phyloP scores from a whole-genome alignment of 345 rosid genomes.

The Fremontodendron californicum region DNA sequence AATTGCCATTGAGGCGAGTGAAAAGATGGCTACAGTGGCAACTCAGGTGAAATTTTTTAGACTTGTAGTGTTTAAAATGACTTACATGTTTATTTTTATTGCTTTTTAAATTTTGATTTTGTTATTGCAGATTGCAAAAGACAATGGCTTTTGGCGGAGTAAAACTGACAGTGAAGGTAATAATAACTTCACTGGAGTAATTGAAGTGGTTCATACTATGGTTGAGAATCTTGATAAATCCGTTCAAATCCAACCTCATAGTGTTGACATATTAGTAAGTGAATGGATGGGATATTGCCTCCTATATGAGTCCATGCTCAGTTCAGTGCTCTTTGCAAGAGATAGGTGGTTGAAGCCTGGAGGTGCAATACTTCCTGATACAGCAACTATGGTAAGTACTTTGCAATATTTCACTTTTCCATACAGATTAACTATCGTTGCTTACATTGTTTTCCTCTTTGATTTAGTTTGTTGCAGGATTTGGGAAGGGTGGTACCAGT shows the following conservation, averaged over 20 bases:
- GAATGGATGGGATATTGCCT: constrained; percentile 99
- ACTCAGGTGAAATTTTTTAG: constrained; percentile 53
- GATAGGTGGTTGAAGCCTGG: constrained; percentile 98
- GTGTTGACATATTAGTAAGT: constrained; percentile 74
- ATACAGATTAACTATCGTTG: neutral
- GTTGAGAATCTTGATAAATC: constrained; percentile 70
- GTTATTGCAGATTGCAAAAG: constrained; percentile 66
- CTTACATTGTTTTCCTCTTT: constrained; percentile 10
- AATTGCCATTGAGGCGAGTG: constrained; percentile 86
- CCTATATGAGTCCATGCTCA: constrained; percentile 89
- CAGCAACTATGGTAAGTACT: constrained; percentile 75
- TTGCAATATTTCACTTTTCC: neutral
- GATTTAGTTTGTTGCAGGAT: constrained; percentile 76
- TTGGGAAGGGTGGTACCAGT: constrained; percentile 87
- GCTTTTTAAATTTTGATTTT: neutral
- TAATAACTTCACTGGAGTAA: constrained; percentile 32
- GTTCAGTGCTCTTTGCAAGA: constrained; percentile 88
- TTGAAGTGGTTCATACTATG: constrained; percentile 85
- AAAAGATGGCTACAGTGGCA: constrained; percentile 93
- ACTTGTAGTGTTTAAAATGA: constrained; percentile 4
- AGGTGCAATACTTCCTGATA: constrained; percentile 97
- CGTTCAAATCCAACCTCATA: constrained; percentile 58
- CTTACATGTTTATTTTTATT: constrained; percentile 6
- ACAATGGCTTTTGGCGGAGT: constrained; percentile 52
- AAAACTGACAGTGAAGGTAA: constrained; percentile 24